Evolutionary conservation across 768 basidiomycete genomes (phyloP), one percentile per base, ranked within the genome.

Genomic region (Pulveroboletus ravenelii): DNA sequence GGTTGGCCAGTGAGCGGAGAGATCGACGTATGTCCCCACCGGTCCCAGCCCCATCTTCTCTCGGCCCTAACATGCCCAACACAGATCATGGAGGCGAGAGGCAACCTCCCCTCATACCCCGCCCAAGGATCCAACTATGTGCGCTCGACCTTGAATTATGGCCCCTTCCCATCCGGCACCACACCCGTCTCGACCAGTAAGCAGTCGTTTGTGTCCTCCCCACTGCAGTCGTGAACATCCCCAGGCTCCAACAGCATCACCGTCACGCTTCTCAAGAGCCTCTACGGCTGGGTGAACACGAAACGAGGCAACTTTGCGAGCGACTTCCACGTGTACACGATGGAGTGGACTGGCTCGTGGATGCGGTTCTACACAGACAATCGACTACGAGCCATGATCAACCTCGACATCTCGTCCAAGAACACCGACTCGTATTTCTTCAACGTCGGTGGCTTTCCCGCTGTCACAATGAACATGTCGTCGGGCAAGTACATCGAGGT

Each of bases 111-210:
- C n/a, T 64, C 67, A 12, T 74, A 78, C 60, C 51, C 66, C 10
- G 70, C 62, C 0, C 70, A 75, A 56, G 77, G 78, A 44, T 62
- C 68, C 49, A 75, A 77, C 64, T 77, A 70, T 53, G 72, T 76
- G 18, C 72, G 82, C 49, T 76, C 81, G 6, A 74, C 79, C 30
- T 68, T 93, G 18, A 82, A 82, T 64, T 93, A 85, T 69, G 90
- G 89, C 3, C 78, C 79, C 34, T 61, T 80, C 9, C 59, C 69
- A 1, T 53, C 60, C 0, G 67, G 67, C 0, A 56, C 44, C 38
- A 54, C 67, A 0, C 60, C 80, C 2, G 58, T 76, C 30, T 62
- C 66, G 7, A 50, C 45, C 5, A 51, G 62, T 65, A 48, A 53
- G 65, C n/a, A 23, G n/a, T 15, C 0, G 1, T 20, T 29, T 20